Base-by-base conservation (phyloP, 2,329 filamentous ascomycete genomes). In the Curvularia sp. region DNA sequence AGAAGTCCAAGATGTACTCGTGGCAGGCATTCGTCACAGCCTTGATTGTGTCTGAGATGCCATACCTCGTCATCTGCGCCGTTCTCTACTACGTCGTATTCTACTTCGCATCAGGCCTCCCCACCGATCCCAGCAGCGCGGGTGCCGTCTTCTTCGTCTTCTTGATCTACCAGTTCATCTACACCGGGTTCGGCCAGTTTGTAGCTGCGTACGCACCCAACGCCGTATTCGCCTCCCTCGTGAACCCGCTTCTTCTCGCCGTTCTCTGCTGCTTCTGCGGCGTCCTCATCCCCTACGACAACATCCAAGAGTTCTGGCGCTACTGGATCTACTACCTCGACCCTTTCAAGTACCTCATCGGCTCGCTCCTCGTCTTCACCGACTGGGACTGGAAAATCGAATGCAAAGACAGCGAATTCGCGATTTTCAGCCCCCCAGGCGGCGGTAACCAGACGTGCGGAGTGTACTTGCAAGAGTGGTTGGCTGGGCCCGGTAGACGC, bases 11-110 rank as follows among this genome's bases (percentile, higher is more conserved):
- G 69, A 83, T 87, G 0, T 93, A 92, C 77, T 89, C 86, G 0
- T 92, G 90, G 89, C 82, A 85, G 62, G 86, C 84, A 1, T 92
- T 93, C 74, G 83, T 92, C 68, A 79, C 88, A 1, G 85, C 87
- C 63, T 89, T 90, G 65, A 85, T 92, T 53, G 57, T 90, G 1
- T 88, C 89, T 39, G 90, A 93, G 72, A 81, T 91, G 1, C 88
- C 89, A 0, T 92, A 83, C 77, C 82, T 86, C 47, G 79, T 86
- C 47, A 55, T 91, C 12, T 85, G 86, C 7, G 85, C 82, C 2
- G 73, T 89, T 15, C 70, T 91, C 4, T 84, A 88, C 64, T 92
- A 82, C 69, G 80, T 85, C 4, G 84, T 82, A 72, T 90, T 87
- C 80, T 91, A 91, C 80, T 92, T 89, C 59, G 74, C 77, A 0